Evolutionary conservation across 768 basidiomycete genomes (phyloP), one percentile per base, ranked within the genome.

Genomic region (Hygrocybe coccinea): DNA sequence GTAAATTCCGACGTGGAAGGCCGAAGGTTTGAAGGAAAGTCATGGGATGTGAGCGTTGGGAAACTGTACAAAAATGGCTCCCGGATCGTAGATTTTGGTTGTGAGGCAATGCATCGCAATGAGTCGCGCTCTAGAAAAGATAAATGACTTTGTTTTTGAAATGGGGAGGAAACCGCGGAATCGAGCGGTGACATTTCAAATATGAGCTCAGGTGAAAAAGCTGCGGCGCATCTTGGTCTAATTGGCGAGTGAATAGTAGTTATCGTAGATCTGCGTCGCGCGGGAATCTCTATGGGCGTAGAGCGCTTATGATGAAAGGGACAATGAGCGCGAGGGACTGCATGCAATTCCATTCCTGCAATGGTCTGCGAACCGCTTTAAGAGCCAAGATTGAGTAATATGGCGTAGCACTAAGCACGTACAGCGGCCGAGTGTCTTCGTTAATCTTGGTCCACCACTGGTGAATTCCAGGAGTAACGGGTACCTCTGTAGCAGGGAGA

Each of bases 171-270:
- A 19, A 70, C 58, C 22, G 59, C 49, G 34, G 38, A 37, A 35
- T 56, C 48, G 52, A 66, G 43, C 25, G 79, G 78, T 19, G 79
- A 80, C 79, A 80, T 80, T 47, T 79, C 77, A 59, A 80, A 79
- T n/a, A 80, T 69, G 57, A 80, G 70, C 38, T 80, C 79, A 51
- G 78, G 76, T 24, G 76, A 78, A n/a, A n/a, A n/a, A 19, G 63
- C 64, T 39, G 72, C 60, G 39, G 68, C 65, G 45, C 62, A 60
- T 39, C 59, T 53, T 37, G 74, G 67, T 3, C 29, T 29, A 3
- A 8, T 29, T 8, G 29, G 29, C 29, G 29, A 29, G 29, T 3
- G 29, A 29, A 29, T 29, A 29, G 29, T 29, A 36, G 62, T 52
- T 7, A 57, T 38, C 51, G 54, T 55, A 46, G 64, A 59, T 57